Evolutionary conservation across 352 stramenopile species (phyloP).

Genomic region (Globisporangium megalacanthum): DNA sequence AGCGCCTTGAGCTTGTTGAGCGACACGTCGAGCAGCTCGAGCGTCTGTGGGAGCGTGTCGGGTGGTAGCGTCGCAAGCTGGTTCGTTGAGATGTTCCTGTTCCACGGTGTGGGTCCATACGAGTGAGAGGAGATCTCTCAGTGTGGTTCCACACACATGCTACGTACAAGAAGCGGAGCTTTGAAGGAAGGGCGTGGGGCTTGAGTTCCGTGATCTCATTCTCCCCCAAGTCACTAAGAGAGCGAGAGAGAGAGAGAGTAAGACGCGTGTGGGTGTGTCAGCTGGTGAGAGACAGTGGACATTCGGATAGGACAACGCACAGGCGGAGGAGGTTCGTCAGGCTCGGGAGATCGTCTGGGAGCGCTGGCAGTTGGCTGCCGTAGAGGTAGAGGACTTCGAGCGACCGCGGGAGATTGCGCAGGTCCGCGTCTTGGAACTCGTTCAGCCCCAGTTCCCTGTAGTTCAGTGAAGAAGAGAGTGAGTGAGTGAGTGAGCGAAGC

Average conservation of each 20-base stretch:
- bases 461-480: background rate
- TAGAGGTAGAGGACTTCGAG: slow-evolving; percentile 22
- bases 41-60: slow-evolving; percentile 1
- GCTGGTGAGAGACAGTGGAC: no score
- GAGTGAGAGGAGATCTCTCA: no score
- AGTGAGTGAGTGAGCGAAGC: background rate
- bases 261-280: background rate
- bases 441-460: slow-evolving; percentile 33
- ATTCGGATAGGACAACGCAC: slow-evolving; percentile 5
- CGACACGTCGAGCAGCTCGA: slow-evolving; percentile 14
- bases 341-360: slow-evolving; percentile 19
- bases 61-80: slow-evolving; percentile 6
- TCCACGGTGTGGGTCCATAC: background rate
- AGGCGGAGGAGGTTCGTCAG: slow-evolving; percentile 19
- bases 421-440: slow-evolving; percentile 17
- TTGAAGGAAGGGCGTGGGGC: slow-evolving; percentile 12
- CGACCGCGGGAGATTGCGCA: slow-evolving; percentile 21
- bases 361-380: slow-evolving; percentile 11
- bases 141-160: background rate
- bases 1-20: slow-evolving; percentile 8
- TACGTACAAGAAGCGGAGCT: slow-evolving; percentile 12
- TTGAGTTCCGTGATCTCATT: slow-evolving; percentile 12
- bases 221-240: slow-evolving; percentile 11
- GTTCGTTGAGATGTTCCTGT: slow-evolving; percentile 18
- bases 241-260: background rate